Base-by-base conservation (phyloP, 192 early-diverging fungal genomes). In the Pilaira anomala region DNA sequence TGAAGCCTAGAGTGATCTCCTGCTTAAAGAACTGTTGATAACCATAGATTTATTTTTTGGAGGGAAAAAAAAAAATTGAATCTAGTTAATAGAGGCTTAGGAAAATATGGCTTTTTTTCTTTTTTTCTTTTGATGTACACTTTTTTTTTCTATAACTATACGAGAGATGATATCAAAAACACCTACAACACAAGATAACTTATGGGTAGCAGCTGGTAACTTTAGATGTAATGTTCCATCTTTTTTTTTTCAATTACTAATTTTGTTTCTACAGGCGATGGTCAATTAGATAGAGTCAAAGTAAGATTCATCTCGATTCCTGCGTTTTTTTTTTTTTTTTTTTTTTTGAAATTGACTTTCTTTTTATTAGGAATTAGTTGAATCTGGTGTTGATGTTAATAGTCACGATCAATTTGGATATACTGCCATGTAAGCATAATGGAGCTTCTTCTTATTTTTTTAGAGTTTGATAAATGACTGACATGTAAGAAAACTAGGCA, bases 401-500 rank as follows among this genome's bases (percentile, higher is more conserved):
- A 78, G 75, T 28, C 81, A 90, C 66, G 93, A 95, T 61, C 74
- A 87, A 25, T 85, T 82, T 61, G 93, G 93, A 13, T 93, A 93
- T 70, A 89, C 88, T 3, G 84, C 91, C 1, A 68, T 95, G 80
- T 86, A 85, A 78, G 76, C 29, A 53, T 25, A 3, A 13, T 4
- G 52, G 41, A 12, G n/a, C n/a, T n/a, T n/a, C n/a, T n/a, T n/a
- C n/a, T n/a, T n/a, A n/a, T n/a, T n/a, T n/a, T n/a, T n/a, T n/a
- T n/a, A n/a, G n/a, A n/a, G n/a, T n/a, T n/a, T 18, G 2, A 45
- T 25, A 8, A 18, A 24, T 44, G 48, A 11, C 21, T 53, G 2
- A 58, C 36, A 21, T 19, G 24, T 30, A 3, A 18, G 8, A 39
- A 12, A 6, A 16, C n/a, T n/a, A 76, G 69, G 14, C 76, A 86